Conservation (phyloP, 2,329 filamentous ascomycete species). For the Colletotrichum abscissum region DNA sequence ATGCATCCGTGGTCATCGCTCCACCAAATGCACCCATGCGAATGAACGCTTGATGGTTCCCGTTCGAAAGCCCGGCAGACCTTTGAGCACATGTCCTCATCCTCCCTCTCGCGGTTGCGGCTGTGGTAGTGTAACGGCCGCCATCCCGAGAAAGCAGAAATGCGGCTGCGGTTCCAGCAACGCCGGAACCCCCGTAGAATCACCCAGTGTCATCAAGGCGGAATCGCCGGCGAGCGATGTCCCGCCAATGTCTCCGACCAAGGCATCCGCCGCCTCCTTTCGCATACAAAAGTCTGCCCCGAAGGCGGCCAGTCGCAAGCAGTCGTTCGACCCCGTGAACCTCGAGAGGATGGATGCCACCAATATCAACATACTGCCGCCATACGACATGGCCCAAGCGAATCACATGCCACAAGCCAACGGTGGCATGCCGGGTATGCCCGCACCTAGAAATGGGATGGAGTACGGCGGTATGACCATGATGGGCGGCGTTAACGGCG, state of each 20-base stretch:
- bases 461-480: slow-evolving; percentile 34
- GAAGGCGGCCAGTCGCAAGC: slow-evolving; percentile 54
- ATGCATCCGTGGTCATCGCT: slow-evolving; percentile 81
- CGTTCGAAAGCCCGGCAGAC: slow-evolving; percentile 78
- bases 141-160: slow-evolving; percentile 68
- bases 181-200: slow-evolving; percentile 36
- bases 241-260: slow-evolving; percentile 48
- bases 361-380: slow-evolving; percentile 60
- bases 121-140: slow-evolving; percentile 72
- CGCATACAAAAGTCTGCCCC: slow-evolving; percentile 58
- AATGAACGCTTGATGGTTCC: slow-evolving; percentile 76
- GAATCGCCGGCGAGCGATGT: slow-evolving; percentile 44
- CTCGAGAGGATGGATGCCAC: slow-evolving; percentile 65
- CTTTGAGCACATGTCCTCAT: slow-evolving; percentile 77
- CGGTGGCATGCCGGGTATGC: slow-evolving; percentile 36
- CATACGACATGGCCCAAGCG: slow-evolving; percentile 40
- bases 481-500: slow-evolving; percentile 32
- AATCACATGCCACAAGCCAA: slow-evolving; percentile 36
- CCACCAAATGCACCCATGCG: slow-evolving; percentile 78
- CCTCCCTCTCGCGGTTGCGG: slow-evolving; percentile 70
- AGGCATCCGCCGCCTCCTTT: slow-evolving; percentile 48
- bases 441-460: slow-evolving; percentile 30
- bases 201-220: slow-evolving; percentile 35
- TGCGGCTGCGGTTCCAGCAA: slow-evolving; percentile 60
- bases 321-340: slow-evolving; percentile 60